Percentiles rank a stretch among this genome's conserved stretches.
These are phyloP conservation scores for Populus pruinosa DNA, from an alignment of 345 rosid species.

Conservation along the genomic window DNA sequence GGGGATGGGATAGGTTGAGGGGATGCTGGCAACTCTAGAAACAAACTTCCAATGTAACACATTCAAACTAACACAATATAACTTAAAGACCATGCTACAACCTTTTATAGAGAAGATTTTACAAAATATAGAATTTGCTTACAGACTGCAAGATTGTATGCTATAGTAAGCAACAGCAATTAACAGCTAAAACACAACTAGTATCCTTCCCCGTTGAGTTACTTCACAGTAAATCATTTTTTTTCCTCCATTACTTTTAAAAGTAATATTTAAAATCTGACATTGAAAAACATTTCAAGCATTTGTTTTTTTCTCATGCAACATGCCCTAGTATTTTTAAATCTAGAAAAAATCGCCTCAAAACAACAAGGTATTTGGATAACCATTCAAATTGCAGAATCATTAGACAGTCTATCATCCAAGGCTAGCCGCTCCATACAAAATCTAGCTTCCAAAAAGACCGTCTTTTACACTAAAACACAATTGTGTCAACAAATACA, in stretches of 20 bases:
- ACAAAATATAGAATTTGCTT: background rate
- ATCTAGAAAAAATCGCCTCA: background rate
- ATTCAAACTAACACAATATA: background rate
- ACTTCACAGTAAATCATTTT: background rate
- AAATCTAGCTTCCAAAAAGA: background rate
- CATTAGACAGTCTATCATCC: background rate
- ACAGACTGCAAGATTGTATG: background rate
- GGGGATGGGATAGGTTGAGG: background rate
- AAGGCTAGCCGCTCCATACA: background rate
- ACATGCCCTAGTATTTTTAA: background rate
- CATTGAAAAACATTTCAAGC: background rate
- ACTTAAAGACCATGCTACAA: background rate
- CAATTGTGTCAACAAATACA: background rate
- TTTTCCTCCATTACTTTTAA: background rate
- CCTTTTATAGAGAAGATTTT: background rate
- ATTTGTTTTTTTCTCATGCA: background rate
- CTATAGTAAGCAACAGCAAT: background rate
- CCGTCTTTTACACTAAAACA: background rate
- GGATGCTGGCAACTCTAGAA: background rate
- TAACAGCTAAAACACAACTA: background rate
- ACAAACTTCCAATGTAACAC: background rate
- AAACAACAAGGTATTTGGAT: background rate
- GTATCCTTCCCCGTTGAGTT: background rate
- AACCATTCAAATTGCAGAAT: background rate
- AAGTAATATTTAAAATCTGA: background rate